A percentile compares a stretch with the other conserved stretches of the same genome.
Conservation (phyloP, 768 basidiomycete species). For the Kwoniella dejecticola region DNA sequence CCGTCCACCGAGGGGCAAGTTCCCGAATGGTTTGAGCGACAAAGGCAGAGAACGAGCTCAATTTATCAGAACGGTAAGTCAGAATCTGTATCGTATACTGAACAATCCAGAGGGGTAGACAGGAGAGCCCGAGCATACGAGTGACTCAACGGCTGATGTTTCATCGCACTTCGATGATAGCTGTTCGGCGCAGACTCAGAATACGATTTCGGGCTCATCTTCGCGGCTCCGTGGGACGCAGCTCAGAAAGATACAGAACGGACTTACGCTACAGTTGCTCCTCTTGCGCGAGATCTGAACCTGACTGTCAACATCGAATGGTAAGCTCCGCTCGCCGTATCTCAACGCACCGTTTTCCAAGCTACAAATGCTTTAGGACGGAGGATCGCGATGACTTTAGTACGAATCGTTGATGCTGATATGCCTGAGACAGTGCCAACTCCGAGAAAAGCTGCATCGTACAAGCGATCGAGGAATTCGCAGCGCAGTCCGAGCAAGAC, state of each 20-base stretch:
- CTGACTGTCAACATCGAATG: constrained; percentile 28
- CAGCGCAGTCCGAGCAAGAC: constrained; percentile 15
- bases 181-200: constrained; percentile 33
- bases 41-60: constrained; percentile 30
- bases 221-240: constrained; percentile 30
- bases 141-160: too few relatives aligned
- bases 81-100: not conserved
- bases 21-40: constrained; percentile 31
- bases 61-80: constrained; percentile 26
- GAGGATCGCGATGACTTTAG: too few relatives aligned
- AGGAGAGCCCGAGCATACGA: too few relatives aligned
- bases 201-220: constrained; percentile 34
- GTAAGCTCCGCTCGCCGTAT: too few relatives aligned
- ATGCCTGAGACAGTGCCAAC: constrained; percentile 20
- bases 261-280: constrained; percentile 38
- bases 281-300: constrained; percentile 28
- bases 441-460: constrained; percentile 22
- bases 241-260: constrained; percentile 28
- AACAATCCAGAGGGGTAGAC: not conserved
- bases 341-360: too few relatives aligned
- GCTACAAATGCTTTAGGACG: too few relatives aligned
- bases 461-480: constrained; percentile 15
- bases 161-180: too few relatives aligned
- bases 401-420: not conserved
- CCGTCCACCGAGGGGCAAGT: not conserved